phyloP scores from a whole-genome alignment of 116 monocot genomes.

The Papilionanthe hybrid region DNA sequence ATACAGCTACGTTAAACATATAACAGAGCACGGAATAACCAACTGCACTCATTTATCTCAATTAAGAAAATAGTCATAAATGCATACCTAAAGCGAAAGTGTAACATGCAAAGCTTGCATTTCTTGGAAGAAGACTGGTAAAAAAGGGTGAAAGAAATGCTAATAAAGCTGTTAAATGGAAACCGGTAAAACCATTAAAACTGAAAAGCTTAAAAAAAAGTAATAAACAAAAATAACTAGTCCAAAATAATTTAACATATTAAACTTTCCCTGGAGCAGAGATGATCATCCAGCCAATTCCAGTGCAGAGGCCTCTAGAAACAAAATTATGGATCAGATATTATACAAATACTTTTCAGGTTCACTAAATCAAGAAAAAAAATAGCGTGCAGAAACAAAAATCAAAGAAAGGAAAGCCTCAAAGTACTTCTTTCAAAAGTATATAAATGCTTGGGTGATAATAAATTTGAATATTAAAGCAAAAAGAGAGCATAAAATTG shows the following conservation, averaged over 20 bases:
- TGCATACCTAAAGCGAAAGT: background rate
- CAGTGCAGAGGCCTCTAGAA: constrained; percentile 31
- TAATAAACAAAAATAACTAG: background rate
- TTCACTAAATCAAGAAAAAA: background rate
- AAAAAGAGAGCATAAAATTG: background rate
- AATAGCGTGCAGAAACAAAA: background rate
- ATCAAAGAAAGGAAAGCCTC: background rate
- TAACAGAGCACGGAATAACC: background rate
- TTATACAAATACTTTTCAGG: background rate
- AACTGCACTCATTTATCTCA: background rate
- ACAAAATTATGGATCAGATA: constrained; percentile 33
- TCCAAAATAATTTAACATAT: constrained; percentile 7
- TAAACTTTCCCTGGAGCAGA: constrained; percentile 2
- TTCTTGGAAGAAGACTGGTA: constrained; percentile 8
- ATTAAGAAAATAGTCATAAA: background rate
- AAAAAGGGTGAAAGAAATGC: too few relatives aligned
- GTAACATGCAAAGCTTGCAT: background rate
- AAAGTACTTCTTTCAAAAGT: background rate
- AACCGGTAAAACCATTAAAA: background rate
- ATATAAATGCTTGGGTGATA: background rate
- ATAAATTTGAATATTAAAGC: background rate
- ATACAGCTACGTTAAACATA: background rate
- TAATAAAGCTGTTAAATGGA: background rate
- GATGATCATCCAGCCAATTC: constrained; percentile 27
- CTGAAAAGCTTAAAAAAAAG: background rate